Evolutionary conservation across 768 basidiomycete genomes (phyloP), one percentile per base, ranked within the genome.

Genomic region (Leccinellum luteum): DNA sequence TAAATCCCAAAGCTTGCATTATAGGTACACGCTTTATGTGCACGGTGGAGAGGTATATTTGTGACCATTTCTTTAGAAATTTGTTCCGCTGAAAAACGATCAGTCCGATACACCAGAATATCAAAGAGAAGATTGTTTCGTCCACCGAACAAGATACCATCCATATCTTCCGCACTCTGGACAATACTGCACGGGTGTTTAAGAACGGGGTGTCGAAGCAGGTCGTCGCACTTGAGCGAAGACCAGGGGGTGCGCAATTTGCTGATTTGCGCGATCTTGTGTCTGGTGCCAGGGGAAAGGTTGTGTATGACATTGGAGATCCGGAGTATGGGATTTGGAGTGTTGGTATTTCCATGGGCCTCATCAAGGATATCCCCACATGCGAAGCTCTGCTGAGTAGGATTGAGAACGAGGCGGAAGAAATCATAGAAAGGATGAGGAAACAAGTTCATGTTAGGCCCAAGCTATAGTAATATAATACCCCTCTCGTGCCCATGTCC

Each of bases 141-240:
- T 87, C 92, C 13, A 85, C 81, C 1, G 95, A 97, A 70, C 80
- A 81, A 54, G 91, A 94, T 69, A 93, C 93, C 0, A 69, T 89
- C 3, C 94, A 95, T 72, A 94, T 97, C 64, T 94, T 97, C 79
- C 84, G 94, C 51, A 93, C 90, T 1, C 73, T 96, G 48, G 79
- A 81, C 66, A 92, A 94, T 67, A 92, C 91, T 3, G 84, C 90
- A 13, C 82, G 91, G n/a, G 90, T 92, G 12, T 91, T 80, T 79
- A 93, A 88, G 78, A 95, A 95, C 76, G 83, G 83, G 54, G 85
- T 96, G 23, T 78, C 94, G 14, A 68, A 81, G 68, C 87, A 96
- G 69, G 95, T 98, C 17, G 89, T 96, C n/a, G 74, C 80, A 14
- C 80, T 94, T 38, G 94, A 97, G 75, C 78, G 78, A 15, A 80